Conservation (phyloP, 1,139 yeast species). For the Geotrichum aggregatum region DNA sequence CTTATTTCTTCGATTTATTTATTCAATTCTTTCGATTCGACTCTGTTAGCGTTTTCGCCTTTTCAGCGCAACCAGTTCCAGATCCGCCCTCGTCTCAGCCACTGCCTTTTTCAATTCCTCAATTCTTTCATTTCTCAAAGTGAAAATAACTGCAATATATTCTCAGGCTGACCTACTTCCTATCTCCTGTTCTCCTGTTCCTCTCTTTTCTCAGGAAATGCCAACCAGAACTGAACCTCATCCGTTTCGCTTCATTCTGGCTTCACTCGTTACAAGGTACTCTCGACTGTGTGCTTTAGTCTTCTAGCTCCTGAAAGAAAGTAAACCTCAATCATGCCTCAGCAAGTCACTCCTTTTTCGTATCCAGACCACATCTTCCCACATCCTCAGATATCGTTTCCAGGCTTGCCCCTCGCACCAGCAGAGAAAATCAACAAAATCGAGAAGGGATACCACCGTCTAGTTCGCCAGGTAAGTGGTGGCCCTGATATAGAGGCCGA, state of each 20-base stretch:
- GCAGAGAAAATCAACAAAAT: slow-evolving; percentile 31
- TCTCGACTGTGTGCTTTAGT: no score
- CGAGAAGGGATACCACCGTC: slow-evolving; percentile 27
- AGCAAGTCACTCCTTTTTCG: slow-evolving; percentile 23
- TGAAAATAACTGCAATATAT: no score
- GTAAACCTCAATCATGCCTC: slow-evolving; percentile 17
- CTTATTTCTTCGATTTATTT: no score
- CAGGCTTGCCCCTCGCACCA: slow-evolving; percentile 34
- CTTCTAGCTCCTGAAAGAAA: background rate
- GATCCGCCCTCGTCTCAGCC: slow-evolving; percentile 14
- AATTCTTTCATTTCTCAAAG: no score
- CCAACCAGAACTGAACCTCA: background rate
- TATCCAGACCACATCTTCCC: slow-evolving; percentile 38
- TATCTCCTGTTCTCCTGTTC: background rate
- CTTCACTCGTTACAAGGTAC: background rate
- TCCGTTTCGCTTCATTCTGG: background rate
- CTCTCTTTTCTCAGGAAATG: slow-evolving; percentile 4
- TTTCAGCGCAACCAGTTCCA: background rate
- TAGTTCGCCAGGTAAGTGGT: slow-evolving; percentile 25
- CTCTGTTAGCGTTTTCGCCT: no score
- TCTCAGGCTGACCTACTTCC: background rate
- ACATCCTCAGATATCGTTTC: slow-evolving; percentile 29
- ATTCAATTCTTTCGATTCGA: no score
- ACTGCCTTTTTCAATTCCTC: slow-evolving; percentile 10
- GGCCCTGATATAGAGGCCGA: slow-evolving; percentile 19